Evolutionary conservation across 768 basidiomycete genomes (phyloP).

Genomic region (Leccinum barrowsii): DNA sequence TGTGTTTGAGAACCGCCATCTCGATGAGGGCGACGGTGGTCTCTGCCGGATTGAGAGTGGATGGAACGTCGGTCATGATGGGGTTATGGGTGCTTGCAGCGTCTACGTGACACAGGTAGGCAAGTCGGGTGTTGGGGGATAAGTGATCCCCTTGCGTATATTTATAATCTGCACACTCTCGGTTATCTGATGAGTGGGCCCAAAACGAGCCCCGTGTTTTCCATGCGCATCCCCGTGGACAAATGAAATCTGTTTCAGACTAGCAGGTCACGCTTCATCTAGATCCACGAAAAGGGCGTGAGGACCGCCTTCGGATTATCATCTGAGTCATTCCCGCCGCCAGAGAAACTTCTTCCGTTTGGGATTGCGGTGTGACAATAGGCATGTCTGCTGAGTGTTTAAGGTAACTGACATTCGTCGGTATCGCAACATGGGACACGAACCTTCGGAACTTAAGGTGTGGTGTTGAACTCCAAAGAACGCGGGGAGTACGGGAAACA

Average conservation of each 20-base stretch:
- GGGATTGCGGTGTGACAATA: not conserved
- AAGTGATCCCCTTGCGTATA: not conserved
- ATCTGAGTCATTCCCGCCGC: not conserved
- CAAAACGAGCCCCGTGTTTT: conserved; percentile 5
- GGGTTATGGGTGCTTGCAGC: not conserved
- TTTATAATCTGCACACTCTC: conserved; percentile 18
- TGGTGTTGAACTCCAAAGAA: not conserved
- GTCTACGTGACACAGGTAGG: conserved; percentile 6
- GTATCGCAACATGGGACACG: not conserved
- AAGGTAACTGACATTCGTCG: not conserved
- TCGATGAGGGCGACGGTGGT: conserved; percentile 59
- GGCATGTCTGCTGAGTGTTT: not conserved
- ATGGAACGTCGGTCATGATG: conserved; percentile 28
- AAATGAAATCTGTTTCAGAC: conserved; percentile 5
- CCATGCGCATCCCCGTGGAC: not conserved
- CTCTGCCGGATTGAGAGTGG: conserved; percentile 55
- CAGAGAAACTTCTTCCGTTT: not conserved
- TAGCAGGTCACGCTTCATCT: not conserved
- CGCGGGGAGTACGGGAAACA: not conserved
- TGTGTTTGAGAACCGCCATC: conserved; percentile 58
- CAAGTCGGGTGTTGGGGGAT: not conserved
- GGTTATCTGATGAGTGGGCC: not conserved
- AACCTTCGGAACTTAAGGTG: not conserved
- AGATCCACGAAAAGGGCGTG: not conserved
- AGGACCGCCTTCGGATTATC: not conserved